Evolutionary conservation across 441 rosid genomes (phyloP).

Genomic region (Corymbia citriodora): DNA sequence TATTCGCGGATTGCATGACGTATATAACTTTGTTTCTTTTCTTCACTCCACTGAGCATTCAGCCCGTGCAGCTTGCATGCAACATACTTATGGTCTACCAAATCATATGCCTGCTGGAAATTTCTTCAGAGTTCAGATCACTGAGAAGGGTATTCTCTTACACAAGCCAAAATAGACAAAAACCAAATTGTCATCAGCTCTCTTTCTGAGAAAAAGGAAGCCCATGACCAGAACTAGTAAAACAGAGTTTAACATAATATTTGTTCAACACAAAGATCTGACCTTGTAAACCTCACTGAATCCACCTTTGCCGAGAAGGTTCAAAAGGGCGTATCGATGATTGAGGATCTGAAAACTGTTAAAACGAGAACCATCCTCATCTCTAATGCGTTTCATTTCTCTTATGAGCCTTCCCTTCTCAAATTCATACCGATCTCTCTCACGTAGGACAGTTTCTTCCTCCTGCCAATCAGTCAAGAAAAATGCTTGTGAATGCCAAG

Average conservation of each 20-base stretch:
- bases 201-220: constrained; percentile 8
- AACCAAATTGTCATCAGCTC: constrained; percentile 11
- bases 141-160: constrained; percentile 51
- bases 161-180: constrained; percentile 58
- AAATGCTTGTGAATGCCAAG: neutral
- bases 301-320: constrained; percentile 99
- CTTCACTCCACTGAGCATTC: constrained; percentile 99
- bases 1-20: constrained; percentile 95
- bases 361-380: constrained; percentile 98
- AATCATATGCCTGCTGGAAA: constrained; percentile 97
- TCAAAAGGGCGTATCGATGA: constrained; percentile 84
- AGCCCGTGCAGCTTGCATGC: constrained; percentile 99
- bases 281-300: constrained; percentile 99
- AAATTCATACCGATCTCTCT: constrained; percentile 95
- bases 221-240: constrained; percentile 3
- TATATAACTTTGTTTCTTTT: constrained; percentile 96
- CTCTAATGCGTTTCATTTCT: constrained; percentile 98
- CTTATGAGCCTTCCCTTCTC: constrained; percentile 97
- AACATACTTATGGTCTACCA: constrained; percentile 94
- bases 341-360: constrained; percentile 94
- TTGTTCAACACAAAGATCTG: constrained; percentile 20
- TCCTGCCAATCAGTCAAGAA: constrained; percentile 45
- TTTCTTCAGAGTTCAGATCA: constrained; percentile 53
- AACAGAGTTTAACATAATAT: neutral
- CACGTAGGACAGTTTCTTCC: constrained; percentile 85